Conservation (phyloP, 345 rosid genomes). For the Gossypium stocksii region DNA sequence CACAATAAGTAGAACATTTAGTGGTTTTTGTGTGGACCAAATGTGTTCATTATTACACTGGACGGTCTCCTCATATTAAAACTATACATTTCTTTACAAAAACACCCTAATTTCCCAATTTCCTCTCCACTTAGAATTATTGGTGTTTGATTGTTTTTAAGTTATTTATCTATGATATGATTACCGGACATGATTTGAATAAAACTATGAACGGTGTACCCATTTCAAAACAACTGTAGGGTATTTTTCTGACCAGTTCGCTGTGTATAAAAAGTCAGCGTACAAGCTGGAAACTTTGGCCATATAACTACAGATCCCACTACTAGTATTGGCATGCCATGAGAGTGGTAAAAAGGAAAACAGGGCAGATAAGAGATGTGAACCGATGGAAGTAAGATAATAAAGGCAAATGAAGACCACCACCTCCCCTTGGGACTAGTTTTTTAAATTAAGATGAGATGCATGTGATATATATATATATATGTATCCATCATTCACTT, state of each 20-base stretch:
- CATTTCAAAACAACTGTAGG: too few species aligned
- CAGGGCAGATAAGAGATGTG: neutral
- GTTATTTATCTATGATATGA: neutral
- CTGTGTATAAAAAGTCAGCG: neutral
- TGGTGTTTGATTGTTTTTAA: neutral
- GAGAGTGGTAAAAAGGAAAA: neutral
- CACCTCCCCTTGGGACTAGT: neutral
- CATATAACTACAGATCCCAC: neutral
- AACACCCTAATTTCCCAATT: neutral
- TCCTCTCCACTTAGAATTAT: neutral
- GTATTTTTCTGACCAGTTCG: neutral
- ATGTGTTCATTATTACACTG: neutral
- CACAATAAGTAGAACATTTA: neutral
- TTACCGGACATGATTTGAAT: too few species aligned
- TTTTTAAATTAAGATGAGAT: conserved; percentile 21
- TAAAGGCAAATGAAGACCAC: conserved; percentile 8
- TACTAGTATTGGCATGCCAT: neutral
- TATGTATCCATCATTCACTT: conserved; percentile 22
- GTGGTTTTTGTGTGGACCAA: conserved; percentile 7
- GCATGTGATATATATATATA: conserved; percentile 37
- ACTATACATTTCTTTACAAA: neutral
- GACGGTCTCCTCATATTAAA: neutral
- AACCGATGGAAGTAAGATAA: neutral
- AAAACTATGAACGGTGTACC: too few species aligned
- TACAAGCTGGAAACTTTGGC: conserved; percentile 8